A percentile compares a stretch with the other conserved stretches of the same genome.
Evolutionary conservation across 2,329 filamentous ascomycete genomes (phyloP).

Genomic region (Colletotrichum tanaceti): DNA sequence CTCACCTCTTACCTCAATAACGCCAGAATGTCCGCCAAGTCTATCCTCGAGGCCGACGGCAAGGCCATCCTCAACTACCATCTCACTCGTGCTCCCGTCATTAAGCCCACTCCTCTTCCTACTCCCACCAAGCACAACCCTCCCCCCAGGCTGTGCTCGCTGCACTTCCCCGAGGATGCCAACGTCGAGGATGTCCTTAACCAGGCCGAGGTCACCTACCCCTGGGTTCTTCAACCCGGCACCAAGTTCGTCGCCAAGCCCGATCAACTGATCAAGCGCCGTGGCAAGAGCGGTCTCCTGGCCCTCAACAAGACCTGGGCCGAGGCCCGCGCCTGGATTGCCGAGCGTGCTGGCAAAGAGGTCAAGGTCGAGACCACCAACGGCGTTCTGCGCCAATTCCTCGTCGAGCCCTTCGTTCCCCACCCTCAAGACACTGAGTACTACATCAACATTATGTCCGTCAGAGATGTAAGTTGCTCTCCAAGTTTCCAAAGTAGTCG

Average conservation of each 20-base stretch:
- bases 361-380: slow-evolving; percentile 93
- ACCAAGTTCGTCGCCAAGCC: slow-evolving; percentile 98
- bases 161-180: slow-evolving; percentile 92
- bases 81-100: slow-evolving; percentile 95
- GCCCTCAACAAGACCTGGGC: slow-evolving; percentile 97
- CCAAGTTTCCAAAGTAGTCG: slow-evolving; percentile 42
- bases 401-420: slow-evolving; percentile 98
- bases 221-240: slow-evolving; percentile 86
- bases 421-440: slow-evolving; percentile 97
- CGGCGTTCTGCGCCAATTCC: slow-evolving; percentile 91
- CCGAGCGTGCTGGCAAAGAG: slow-evolving; percentile 88
- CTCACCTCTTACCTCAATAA: slow-evolving; percentile 27
- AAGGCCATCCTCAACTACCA: slow-evolving; percentile 99
- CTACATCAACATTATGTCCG: slow-evolving; percentile 99
- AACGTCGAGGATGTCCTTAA: slow-evolving; percentile 86
- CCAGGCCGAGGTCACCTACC: slow-evolving; percentile 96
- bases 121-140: slow-evolving; percentile 88
- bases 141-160: slow-evolving; percentile 87
- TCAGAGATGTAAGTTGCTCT: slow-evolving; percentile 87
- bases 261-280: slow-evolving; percentile 99
- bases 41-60: slow-evolving; percentile 98
- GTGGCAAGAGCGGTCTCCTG: slow-evolving; percentile 97
- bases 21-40: slow-evolving; percentile 74
- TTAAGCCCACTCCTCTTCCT: slow-evolving; percentile 97
- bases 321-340: slow-evolving; percentile 94